Evolutionary conservation across 2,329 filamentous ascomycete genomes (phyloP).

Genomic region (Sordariomycetes sp.): DNA sequence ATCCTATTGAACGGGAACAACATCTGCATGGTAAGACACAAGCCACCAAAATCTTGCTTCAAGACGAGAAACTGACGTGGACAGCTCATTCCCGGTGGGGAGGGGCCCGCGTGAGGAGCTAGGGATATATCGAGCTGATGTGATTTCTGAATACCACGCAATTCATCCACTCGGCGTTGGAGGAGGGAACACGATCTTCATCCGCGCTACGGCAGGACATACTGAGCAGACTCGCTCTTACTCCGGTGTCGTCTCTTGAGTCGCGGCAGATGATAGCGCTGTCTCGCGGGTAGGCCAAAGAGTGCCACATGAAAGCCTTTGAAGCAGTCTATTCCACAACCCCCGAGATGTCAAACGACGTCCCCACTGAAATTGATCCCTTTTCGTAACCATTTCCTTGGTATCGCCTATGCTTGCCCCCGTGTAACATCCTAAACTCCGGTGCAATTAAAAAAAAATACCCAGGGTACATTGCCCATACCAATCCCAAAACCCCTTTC

Average conservation of each 20-base stretch:
- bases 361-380: neutral
- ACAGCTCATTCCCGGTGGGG: constrained; percentile 66
- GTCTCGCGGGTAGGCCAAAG: neutral
- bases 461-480: neutral
- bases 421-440: neutral
- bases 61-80: neutral
- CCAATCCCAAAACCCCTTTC: neutral
- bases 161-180: neutral
- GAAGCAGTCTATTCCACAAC: neutral
- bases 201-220: neutral
- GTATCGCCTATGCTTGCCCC: neutral
- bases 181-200: neutral
- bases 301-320: neutral
- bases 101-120: constrained; percentile 40
- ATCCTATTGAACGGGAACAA: constrained; percentile 97
- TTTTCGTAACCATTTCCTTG: neutral
- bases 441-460: neutral
- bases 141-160: neutral
- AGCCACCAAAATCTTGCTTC: neutral
- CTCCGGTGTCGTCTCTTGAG: neutral
- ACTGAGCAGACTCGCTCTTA: neutral
- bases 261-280: neutral
- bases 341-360: neutral
- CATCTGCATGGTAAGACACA: constrained; percentile 79
- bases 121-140: neutral